Percentiles rank a stretch among this genome's conserved stretches.
These are phyloP conservation scores for Lactarius evosmus DNA, from an alignment of 768 basidiomycete species.

Conservation along the genomic window DNA sequence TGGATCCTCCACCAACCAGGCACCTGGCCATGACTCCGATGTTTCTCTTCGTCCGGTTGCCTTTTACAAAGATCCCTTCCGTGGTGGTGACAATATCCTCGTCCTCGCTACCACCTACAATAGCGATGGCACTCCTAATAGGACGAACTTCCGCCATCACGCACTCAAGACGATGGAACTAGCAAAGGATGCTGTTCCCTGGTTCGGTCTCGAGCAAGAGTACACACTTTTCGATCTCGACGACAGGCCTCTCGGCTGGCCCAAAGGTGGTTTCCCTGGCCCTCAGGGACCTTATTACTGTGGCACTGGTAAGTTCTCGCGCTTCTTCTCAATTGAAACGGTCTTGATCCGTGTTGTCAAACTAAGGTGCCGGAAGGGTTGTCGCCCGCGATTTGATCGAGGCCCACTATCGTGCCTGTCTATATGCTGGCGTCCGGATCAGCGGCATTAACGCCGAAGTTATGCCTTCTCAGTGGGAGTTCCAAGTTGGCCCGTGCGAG, in stretches of 20 bases:
- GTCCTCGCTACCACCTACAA: conserved; percentile 98
- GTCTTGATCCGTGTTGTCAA: conserved; percentile 13
- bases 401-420: conserved; percentile 97
- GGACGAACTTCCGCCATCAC: conserved; percentile 92
- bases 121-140: conserved; percentile 97
- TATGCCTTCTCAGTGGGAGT: conserved; percentile 99
- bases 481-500: conserved; percentile 98
- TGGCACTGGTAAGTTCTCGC: conserved; percentile 75
- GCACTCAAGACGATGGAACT: conserved; percentile 95
- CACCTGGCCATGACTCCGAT: conserved; percentile 92
- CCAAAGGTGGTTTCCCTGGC: conserved; percentile 98
- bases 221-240: conserved; percentile 97
- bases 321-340: background rate
- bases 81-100: conserved; percentile 95
- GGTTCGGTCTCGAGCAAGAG: conserved; percentile 99
- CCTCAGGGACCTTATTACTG: conserved; percentile 99
- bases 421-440: conserved; percentile 95
- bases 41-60: conserved; percentile 96
- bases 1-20: conserved; percentile 96
- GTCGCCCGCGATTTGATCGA: conserved; percentile 98
- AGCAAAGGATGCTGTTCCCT: conserved; percentile 74
- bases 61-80: conserved; percentile 99
- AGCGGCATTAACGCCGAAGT: conserved; percentile 99
- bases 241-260: conserved; percentile 91
- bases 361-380: conserved; percentile 90